These are phyloP conservation scores for Sporisorium graminicola DNA, from an alignment of 1,284 basidiomycete genomes.

Conservation along the genomic window DNA sequence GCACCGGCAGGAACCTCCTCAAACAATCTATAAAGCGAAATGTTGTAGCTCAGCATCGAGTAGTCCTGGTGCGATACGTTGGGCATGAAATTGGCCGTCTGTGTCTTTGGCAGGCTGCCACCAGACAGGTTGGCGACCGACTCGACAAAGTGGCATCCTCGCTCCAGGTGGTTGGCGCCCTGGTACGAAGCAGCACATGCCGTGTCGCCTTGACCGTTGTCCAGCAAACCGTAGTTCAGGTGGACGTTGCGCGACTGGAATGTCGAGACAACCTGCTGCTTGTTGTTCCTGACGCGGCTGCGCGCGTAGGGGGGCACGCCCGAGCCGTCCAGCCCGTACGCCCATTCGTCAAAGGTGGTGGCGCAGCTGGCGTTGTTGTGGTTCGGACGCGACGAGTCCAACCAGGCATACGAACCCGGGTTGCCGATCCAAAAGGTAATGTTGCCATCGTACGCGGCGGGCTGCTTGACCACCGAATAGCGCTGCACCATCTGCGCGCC, in stretches of 20 bases:
- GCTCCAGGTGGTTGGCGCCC: conserved; percentile 61
- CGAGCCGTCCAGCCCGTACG: conserved; percentile 51
- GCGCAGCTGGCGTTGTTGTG: conserved; percentile 31
- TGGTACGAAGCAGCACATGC: conserved; percentile 55
- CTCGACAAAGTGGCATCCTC: conserved; percentile 56
- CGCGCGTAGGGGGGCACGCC: conserved; percentile 53
- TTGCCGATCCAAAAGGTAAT: conserved; percentile 63
- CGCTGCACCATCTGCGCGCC: conserved; percentile 62
- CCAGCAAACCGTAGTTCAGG: conserved; percentile 59
- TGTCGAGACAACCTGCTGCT: conserved; percentile 32
- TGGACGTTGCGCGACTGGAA: conserved; percentile 57
- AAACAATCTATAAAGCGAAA: conserved; percentile 56
- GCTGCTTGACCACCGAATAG: conserved; percentile 54
- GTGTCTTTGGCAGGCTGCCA: conserved; percentile 45
- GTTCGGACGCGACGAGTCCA: conserved; percentile 38
- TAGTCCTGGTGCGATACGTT: conserved; percentile 64
- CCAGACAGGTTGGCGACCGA: conserved; percentile 21
- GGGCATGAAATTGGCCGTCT: conserved; percentile 60
- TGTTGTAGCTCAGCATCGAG: conserved; percentile 58
- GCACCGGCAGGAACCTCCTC: conserved; percentile 32
- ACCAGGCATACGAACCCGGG: conserved; percentile 62
- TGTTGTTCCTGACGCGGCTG: conserved; percentile 46
- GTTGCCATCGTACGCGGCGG: conserved; percentile 54
- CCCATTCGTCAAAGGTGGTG: conserved; percentile 42
- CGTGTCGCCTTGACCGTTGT: conserved; percentile 65